These are phyloP conservation scores for Citrus maxima DNA, from an alignment of 345 rosid genomes.

Conservation along the genomic window DNA sequence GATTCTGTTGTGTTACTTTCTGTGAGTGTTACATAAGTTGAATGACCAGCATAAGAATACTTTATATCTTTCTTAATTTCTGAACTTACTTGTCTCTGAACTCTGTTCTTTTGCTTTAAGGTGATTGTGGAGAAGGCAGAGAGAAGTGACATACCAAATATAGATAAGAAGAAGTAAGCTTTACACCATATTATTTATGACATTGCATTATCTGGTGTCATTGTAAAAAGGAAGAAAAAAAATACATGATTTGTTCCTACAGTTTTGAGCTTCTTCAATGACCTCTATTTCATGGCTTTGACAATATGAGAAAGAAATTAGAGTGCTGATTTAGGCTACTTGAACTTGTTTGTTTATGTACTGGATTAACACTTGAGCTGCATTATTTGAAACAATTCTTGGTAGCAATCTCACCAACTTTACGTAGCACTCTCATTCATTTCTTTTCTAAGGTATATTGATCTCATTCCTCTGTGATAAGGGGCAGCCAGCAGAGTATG, in stretches of 20 bases:
- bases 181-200: not conserved
- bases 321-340: not conserved
- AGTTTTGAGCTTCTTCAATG: not conserved
- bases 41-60: not conserved
- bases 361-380: not conserved
- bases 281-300: too few species aligned
- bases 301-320: too few species aligned
- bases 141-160: conserved; percentile 88
- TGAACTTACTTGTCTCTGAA: conserved; percentile 9
- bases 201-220: not conserved
- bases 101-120: conserved; percentile 30
- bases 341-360: not conserved
- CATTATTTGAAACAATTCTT: not conserved
- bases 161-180: conserved; percentile 91
- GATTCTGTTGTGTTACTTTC: not conserved
- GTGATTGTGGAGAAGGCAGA: conserved; percentile 98
- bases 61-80: conserved; percentile 6
- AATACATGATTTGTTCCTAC: not conserved
- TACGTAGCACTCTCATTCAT: not conserved
- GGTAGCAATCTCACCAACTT: not conserved
- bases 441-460: not conserved
- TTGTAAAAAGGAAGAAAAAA: not conserved
- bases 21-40: not conserved
- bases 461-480: not conserved
- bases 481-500: not conserved